These are phyloP conservation scores for Umbellularia californica DNA, from an alignment of 164 flowering plant species.

Conservation along the genomic window DNA sequence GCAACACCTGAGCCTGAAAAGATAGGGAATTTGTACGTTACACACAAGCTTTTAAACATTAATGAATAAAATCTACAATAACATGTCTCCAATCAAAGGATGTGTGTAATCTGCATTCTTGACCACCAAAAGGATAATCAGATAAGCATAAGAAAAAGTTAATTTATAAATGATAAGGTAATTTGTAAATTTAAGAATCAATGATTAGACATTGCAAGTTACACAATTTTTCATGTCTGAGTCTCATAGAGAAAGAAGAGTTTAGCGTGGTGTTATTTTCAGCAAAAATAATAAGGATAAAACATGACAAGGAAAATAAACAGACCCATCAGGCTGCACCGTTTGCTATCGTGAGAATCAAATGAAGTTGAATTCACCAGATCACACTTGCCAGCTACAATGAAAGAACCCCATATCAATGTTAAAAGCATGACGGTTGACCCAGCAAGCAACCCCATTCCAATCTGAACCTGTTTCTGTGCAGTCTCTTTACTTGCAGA, in stretches of 20 bases:
- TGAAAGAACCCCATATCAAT: constrained; percentile 82
- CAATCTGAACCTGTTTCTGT: constrained; percentile 87
- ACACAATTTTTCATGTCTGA: background rate
- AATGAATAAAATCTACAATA: no score
- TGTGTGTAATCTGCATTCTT: background rate
- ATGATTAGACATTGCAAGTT: background rate
- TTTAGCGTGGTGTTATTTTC: background rate
- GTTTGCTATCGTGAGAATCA: constrained; percentile 40
- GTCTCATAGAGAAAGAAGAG: background rate
- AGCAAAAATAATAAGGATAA: background rate
- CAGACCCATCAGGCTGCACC: constrained; percentile 56
- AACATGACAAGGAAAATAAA: background rate
- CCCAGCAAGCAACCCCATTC: constrained; percentile 97
- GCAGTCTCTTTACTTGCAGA: constrained; percentile 71
- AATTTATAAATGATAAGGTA: background rate
- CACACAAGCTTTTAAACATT: no score
- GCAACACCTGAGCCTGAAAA: constrained; percentile 71
- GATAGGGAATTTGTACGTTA: background rate
- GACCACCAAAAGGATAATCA: background rate
- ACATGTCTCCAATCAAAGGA: background rate
- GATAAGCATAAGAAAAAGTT: background rate
- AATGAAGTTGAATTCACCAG: constrained; percentile 41
- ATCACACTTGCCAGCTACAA: constrained; percentile 80
- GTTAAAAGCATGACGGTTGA: constrained; percentile 95
- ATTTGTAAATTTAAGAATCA: background rate